These are phyloP conservation scores for Beauveria rudraprayagi DNA, from an alignment of 2,329 filamentous ascomycete genomes.

Conservation along the genomic window DNA sequence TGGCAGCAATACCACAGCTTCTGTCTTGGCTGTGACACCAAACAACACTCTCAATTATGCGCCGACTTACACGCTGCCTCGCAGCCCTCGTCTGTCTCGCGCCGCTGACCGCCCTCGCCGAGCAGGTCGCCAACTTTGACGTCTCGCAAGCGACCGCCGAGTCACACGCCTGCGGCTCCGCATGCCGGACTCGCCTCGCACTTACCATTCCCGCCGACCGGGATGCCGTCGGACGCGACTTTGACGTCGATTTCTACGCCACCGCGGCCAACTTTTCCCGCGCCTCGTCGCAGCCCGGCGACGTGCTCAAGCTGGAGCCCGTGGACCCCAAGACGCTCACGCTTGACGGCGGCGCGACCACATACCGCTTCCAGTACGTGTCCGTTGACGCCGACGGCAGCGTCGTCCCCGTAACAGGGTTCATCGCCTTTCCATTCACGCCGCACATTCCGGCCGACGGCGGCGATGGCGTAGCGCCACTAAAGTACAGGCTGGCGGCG, in stretches of 20 bases:
- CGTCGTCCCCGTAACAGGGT: constrained; percentile 13
- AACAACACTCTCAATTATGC: neutral
- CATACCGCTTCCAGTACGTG: constrained; percentile 16
- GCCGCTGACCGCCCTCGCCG: neutral
- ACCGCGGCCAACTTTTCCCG: constrained; percentile 13
- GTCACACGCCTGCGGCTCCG: constrained; percentile 8
- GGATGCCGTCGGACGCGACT: constrained; percentile 6
- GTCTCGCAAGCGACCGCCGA: neutral
- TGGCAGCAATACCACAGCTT: neutral
- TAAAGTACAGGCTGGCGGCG: constrained; percentile 5
- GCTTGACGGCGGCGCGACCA: constrained; percentile 11
- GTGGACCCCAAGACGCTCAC: constrained; percentile 8
- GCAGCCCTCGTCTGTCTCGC: neutral
- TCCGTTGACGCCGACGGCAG: constrained; percentile 12
- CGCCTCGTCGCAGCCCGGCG: constrained; percentile 6
- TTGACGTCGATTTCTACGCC: constrained; percentile 12
- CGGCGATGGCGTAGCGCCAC: neutral
- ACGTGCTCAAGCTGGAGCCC: constrained; percentile 15
- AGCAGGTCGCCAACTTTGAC: constrained; percentile 7
- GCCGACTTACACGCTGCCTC: neutral
- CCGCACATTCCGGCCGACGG: neutral
- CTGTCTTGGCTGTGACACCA: neutral
- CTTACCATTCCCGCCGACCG: constrained; percentile 13
- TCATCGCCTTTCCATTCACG: constrained; percentile 11
- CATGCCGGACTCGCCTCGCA: constrained; percentile 8